These are phyloP conservation scores for Phytophthora nicotianae DNA, from an alignment of 352 stramenopile species.

Conservation along the genomic window DNA sequence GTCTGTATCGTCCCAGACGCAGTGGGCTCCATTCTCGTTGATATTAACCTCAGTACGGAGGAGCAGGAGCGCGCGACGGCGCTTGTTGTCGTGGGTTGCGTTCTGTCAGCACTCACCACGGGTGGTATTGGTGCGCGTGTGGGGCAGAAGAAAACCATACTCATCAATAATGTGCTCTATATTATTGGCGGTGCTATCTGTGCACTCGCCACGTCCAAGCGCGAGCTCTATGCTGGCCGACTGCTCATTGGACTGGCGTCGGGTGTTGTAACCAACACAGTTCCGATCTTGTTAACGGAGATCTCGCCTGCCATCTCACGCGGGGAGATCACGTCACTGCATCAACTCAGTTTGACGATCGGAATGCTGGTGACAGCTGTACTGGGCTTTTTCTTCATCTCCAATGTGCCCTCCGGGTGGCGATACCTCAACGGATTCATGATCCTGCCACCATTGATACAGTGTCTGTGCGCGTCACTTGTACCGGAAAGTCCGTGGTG, in stretches of 20 bases:
- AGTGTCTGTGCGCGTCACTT: slow-evolving; percentile 57
- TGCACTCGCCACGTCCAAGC: slow-evolving; percentile 63
- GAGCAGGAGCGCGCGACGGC: slow-evolving; percentile 80
- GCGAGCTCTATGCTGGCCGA: slow-evolving; percentile 60
- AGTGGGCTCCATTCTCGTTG: slow-evolving; percentile 67
- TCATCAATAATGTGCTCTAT: slow-evolving; percentile 80
- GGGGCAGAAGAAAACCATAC: slow-evolving; percentile 69
- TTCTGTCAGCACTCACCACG: slow-evolving; percentile 64
- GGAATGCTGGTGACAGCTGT: slow-evolving; percentile 83
- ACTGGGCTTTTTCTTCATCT: slow-evolving; percentile 79
- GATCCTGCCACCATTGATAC: slow-evolving; percentile 63
- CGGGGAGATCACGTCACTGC: slow-evolving; percentile 85
- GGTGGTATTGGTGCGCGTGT: slow-evolving; percentile 58
- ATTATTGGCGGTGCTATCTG: slow-evolving; percentile 60
- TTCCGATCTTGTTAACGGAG: slow-evolving; percentile 84
- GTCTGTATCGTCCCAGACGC: slow-evolving; percentile 81
- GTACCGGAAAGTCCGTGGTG: slow-evolving; percentile 91
- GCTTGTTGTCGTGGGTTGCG: slow-evolving; percentile 73
- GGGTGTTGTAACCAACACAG: slow-evolving; percentile 82
- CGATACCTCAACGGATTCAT: slow-evolving; percentile 81
- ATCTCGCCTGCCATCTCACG: slow-evolving; percentile 67
- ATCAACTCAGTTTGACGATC: slow-evolving; percentile 89
- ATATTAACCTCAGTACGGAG: slow-evolving; percentile 73
- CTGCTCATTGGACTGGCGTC: slow-evolving; percentile 72
- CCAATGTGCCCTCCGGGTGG: slow-evolving; percentile 84